phyloP scores from a whole-genome alignment of 176 grass and related monocot species.

The maize (Zea mays) region DNA sequence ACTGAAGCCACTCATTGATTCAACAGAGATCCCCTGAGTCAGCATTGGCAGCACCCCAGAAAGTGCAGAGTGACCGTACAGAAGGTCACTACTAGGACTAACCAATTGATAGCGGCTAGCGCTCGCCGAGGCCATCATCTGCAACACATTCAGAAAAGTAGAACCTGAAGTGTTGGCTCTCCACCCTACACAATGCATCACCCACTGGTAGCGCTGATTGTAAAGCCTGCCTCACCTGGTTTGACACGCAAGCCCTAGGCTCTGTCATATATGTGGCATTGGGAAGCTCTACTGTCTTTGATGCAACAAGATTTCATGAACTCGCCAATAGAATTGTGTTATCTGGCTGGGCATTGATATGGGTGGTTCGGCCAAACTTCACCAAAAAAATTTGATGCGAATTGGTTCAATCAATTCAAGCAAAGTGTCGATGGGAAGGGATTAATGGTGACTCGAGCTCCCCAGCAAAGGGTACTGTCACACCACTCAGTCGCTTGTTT shows the following conservation, averaged over 20 bases:
- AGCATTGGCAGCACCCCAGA: conserved; percentile 37
- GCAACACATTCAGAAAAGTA: conserved; percentile 60
- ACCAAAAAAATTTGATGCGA: conserved; percentile 28
- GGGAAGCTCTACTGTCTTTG: conserved; percentile 61
- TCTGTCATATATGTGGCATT: conserved; percentile 69
- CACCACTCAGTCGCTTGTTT: conserved; percentile 73
- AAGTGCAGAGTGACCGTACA: conserved; percentile 47
- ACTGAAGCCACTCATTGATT: conserved; percentile 42
- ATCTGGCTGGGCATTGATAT: conserved; percentile 55
- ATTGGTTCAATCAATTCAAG: conserved; percentile 47
- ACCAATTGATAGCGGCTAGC: conserved; percentile 23
- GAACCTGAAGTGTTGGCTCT: conserved; percentile 42
- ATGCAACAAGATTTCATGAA: conserved; percentile 47
- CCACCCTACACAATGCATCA: conserved; percentile 38
- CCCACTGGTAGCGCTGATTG: conserved; percentile 32
- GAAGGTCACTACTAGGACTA: conserved; percentile 41
- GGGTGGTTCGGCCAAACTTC: conserved; percentile 62
- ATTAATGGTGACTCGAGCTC: conserved; percentile 55
- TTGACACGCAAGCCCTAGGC: conserved; percentile 29
- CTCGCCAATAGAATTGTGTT: conserved; percentile 54
- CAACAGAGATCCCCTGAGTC: conserved; percentile 49
- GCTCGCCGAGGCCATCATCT: conserved; percentile 50
- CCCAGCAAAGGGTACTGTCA: conserved; percentile 64
- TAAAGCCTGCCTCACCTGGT: conserved; percentile 49
- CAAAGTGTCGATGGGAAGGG: conserved; percentile 39